Conservation (phyloP, 2,329 filamentous ascomycete genomes). For the Amylocarpus encephaloides region DNA sequence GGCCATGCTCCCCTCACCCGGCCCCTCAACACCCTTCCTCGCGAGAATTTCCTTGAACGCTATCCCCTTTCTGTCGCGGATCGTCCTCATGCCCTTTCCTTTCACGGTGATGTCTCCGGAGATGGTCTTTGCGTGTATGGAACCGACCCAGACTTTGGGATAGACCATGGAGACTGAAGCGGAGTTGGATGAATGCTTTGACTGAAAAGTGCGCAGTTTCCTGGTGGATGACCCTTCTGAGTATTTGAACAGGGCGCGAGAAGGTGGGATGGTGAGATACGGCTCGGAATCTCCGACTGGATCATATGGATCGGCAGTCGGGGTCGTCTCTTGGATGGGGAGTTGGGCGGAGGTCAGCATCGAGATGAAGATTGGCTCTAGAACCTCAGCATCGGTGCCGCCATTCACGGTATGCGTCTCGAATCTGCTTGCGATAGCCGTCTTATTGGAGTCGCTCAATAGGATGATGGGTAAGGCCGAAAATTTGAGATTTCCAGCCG, state of each 20-base stretch:
- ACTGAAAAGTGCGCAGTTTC: conserved; percentile 19
- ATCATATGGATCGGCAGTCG: conserved; percentile 1
- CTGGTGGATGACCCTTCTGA: neutral
- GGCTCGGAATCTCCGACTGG: conserved; percentile 18
- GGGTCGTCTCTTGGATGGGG: neutral
- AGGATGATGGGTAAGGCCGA: conserved; percentile 22
- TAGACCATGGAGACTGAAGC: conserved; percentile 20
- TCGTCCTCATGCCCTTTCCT: conserved; percentile 20
- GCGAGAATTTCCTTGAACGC: conserved; percentile 19
- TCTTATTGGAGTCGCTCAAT: conserved; percentile 1
- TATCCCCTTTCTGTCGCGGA: conserved; percentile 19
- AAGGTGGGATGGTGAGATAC: conserved; percentile 14
- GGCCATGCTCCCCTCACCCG: conserved; percentile 19
- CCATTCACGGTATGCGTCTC: conserved; percentile 25
- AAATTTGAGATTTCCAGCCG: conserved; percentile 20
- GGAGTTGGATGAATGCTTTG: conserved; percentile 20
- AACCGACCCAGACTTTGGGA: conserved; percentile 25
- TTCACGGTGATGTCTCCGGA: conserved; percentile 20
- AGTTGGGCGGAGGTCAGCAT: conserved; percentile 7
- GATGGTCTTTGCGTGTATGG: conserved; percentile 19
- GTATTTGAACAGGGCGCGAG: conserved; percentile 3
- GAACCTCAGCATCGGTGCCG: conserved; percentile 16
- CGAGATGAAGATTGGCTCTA: conserved; percentile 25
- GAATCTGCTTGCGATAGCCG: conserved; percentile 13
- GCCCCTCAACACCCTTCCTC: conserved; percentile 21